Base-by-base conservation (phyloP, 2,329 filamentous ascomycete genomes). In the Rugonectria rugulosa region DNA sequence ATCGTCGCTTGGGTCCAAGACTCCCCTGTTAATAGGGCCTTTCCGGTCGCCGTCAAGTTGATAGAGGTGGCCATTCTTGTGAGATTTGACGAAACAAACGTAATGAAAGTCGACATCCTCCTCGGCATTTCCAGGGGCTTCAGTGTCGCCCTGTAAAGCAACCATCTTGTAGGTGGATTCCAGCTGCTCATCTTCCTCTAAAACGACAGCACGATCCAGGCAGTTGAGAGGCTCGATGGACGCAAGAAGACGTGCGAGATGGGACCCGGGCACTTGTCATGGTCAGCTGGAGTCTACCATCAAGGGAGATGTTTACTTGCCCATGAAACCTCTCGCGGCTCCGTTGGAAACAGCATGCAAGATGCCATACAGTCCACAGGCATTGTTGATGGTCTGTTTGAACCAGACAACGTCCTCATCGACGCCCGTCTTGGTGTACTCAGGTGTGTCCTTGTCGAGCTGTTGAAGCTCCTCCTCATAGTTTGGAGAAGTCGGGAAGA, bases 321-420 rank as follows among this genome's bases (percentile, higher is more conserved):
- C 62, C 49, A 94, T 81, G 56, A 82, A 79, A 3, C 74, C 69
- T 15, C 81, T 76, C 0, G 87, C 82, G 4, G 79, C 77, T 1
- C 90, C 90, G 70, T 95, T 96, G 44, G 83, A 83, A 1, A 89
- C 81, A 14, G 84, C 84, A 71, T 96, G 91, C 8, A 96, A 72
- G 5, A 95, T 78, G 0, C 87, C 91, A 67, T 92, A 92, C 19
- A 93, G 81, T 1, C 91, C 91, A 69, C 91, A 96, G 1, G 91
- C 89, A 70, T 95, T 88, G 54, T 86, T 84, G 66, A 96, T 95
- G 0, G 90, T 95, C 73, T 96, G 91, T 68, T 88, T 88, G 76
- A 92, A 95, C 91, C 91, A 96, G 15, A 91, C 77, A 1, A 93
- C 85, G 6, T 89, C 84, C 64, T 93, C 89, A 1, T 74, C 70